phyloP scores from a whole-genome alignment of 2,329 filamentous ascomycete species.

The Coniochaeta sp. region DNA sequence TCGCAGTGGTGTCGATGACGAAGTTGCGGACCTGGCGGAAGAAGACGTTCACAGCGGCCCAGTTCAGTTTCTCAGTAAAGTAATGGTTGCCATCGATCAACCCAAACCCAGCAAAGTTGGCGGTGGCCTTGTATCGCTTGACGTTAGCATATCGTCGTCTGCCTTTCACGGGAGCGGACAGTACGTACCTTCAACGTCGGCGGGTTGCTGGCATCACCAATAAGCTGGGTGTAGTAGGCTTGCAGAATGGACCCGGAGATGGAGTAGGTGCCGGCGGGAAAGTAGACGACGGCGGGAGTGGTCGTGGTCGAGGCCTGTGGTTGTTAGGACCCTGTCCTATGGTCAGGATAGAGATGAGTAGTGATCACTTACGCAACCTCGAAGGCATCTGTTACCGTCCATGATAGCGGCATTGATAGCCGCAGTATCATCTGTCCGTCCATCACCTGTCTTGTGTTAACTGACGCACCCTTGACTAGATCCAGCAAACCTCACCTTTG shows the following conservation, averaged over 20 bases:
- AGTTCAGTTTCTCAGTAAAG: slow-evolving; percentile 34
- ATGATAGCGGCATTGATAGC: slow-evolving; percentile 38
- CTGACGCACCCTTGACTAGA: not conserved
- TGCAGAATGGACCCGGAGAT: slow-evolving; percentile 65
- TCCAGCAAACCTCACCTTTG: slow-evolving; percentile 19
- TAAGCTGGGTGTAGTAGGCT: slow-evolving; percentile 73
- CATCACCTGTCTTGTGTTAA: slow-evolving; percentile 26
- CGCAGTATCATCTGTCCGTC: slow-evolving; percentile 36
- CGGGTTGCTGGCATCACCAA: slow-evolving; percentile 59
- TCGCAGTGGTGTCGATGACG: slow-evolving; percentile 48
- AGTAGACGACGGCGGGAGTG: slow-evolving; percentile 35
- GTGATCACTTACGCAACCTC: slow-evolving; percentile 33
- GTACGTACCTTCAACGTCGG: slow-evolving; percentile 39
- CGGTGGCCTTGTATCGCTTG: too few species aligned
- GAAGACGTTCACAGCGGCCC: slow-evolving; percentile 52
- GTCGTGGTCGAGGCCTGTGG: slow-evolving; percentile 29
- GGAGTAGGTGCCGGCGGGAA: slow-evolving; percentile 53
- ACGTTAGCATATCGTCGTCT: too few species aligned
- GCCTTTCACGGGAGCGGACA: too few species aligned
- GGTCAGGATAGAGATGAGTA: too few species aligned
- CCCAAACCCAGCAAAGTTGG: slow-evolving; percentile 40
- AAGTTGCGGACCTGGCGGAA: slow-evolving; percentile 54
- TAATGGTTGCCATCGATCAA: slow-evolving; percentile 44
- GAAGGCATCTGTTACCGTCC: slow-evolving; percentile 31
- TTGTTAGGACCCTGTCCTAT: too few species aligned